Percentiles rank a stretch among this genome's conserved stretches.
Evolutionary conservation across 305 asterid genomes (phyloP).

Genomic region (Ajuga reptans): DNA sequence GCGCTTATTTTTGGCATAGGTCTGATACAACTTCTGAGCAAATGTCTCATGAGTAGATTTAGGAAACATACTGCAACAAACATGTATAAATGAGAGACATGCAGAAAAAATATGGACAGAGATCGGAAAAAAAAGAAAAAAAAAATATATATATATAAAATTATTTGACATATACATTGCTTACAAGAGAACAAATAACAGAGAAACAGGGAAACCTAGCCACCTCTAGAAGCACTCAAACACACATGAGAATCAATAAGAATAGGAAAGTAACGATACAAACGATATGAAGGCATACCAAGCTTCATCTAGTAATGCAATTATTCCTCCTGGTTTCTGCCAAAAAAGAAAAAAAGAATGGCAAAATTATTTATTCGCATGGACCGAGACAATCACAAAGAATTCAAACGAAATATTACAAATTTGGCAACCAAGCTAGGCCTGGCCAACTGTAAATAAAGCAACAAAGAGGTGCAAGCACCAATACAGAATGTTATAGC

Average conservation of each 20-base stretch:
- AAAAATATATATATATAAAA: not conserved
- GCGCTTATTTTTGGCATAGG: conserved; percentile 79
- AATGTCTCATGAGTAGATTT: conserved; percentile 98
- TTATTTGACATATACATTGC: conserved; percentile 18
- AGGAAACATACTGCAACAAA: conserved; percentile 89
- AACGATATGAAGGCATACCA: conserved; percentile 49
- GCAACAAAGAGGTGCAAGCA: conserved; percentile 7
- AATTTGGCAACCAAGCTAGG: conserved; percentile 11
- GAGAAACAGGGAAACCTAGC: conserved; percentile 7
- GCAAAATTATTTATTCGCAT: not conserved
- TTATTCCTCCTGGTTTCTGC: conserved; percentile 99
- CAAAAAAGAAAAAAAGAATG: conserved; percentile 2
- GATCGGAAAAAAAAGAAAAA: too few species aligned
- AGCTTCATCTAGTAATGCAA: conserved; percentile 96
- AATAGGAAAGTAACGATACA: conserved; percentile 5
- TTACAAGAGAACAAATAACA: conserved; percentile 14
- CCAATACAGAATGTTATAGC: conserved; percentile 1
- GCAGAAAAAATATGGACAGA: conserved; percentile 6
- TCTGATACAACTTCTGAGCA: conserved; percentile 97
- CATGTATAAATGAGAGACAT: not conserved
- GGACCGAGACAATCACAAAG: conserved; percentile 2
- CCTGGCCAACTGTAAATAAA: conserved; percentile 15
- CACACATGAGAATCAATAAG: not conserved
- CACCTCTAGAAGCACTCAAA: conserved; percentile 15
- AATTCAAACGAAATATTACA: conserved; percentile 1